These are phyloP conservation scores for Helichrysum umbraculigerum DNA, from an alignment of 129 eudicot species.

Conservation along the genomic window DNA sequence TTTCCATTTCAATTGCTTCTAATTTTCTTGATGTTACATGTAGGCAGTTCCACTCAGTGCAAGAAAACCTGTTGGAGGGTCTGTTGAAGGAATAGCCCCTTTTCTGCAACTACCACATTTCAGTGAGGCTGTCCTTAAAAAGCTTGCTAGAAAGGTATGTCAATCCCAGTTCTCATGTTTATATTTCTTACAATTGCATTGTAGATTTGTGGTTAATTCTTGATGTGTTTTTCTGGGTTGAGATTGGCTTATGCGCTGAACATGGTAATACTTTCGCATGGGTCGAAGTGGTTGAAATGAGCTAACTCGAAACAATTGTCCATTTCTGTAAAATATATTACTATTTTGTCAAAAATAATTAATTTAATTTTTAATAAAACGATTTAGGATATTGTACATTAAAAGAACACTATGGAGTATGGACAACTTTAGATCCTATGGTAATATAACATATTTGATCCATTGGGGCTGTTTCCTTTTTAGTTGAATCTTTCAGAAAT, in stretches of 20 bases:
- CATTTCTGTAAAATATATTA: not conserved
- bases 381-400: not conserved
- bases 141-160: constrained; percentile 47
- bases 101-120: constrained; percentile 95
- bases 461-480: not conserved
- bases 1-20: constrained; percentile 15
- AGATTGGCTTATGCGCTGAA: not conserved
- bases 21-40: constrained; percentile 20
- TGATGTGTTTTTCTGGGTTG: not conserved
- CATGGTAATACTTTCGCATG: not conserved
- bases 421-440: not conserved
- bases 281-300: not conserved
- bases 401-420: not conserved
- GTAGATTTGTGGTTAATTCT: not conserved
- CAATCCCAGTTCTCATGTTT: not conserved
- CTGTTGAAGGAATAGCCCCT: constrained; percentile 83
- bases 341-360: no score
- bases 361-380: no score
- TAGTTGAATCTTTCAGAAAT: not conserved
- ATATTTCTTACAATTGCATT: not conserved
- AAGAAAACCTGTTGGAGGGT: constrained; percentile 76
- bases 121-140: constrained; percentile 79
- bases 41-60: constrained; percentile 98
- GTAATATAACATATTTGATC: not conserved
- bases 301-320: not conserved